A percentile compares a stretch with the other conserved stretches of the same genome.
Conservation (phyloP, 2,329 filamentous ascomycete genomes). For the Diaporthe vaccinii region DNA sequence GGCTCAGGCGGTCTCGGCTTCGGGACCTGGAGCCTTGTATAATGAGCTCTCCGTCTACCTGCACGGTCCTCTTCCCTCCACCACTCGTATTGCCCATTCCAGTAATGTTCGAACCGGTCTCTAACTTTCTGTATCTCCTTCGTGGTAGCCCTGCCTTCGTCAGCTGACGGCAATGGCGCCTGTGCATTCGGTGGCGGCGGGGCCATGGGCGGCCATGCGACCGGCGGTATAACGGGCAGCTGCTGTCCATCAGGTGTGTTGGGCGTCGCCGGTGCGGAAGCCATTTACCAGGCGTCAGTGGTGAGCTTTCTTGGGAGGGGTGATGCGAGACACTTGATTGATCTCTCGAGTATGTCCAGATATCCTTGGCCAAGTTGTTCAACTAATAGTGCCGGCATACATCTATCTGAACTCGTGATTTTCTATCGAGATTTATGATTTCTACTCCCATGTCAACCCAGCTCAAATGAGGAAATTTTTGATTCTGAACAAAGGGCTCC, state of each 20-base stretch:
- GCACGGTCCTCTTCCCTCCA: not conserved
- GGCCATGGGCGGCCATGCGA: not conserved
- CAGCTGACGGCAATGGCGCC: not conserved
- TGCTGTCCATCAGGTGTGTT: no score
- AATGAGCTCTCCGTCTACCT: conserved; percentile 2
- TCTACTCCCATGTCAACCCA: no score
- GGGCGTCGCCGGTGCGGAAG: not conserved
- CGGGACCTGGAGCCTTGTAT: not conserved
- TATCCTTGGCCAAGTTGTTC: not conserved
- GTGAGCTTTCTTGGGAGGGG: not conserved
- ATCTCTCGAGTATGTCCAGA: not conserved
- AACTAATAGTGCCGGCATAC: no score
- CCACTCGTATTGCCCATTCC: not conserved
- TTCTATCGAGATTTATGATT: not conserved
- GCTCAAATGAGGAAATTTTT: not conserved
- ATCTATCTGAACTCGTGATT: not conserved
- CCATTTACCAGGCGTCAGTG: not conserved
- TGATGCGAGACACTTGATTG: not conserved
- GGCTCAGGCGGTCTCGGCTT: not conserved
- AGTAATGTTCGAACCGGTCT: conserved; percentile 28
- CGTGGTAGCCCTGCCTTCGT: not conserved
- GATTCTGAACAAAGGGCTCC: not conserved
- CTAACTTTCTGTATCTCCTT: not conserved
- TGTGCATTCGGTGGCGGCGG: not conserved
- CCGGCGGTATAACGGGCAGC: not conserved